Base-by-base conservation (phyloP, 2,329 filamentous ascomycete genomes). In the Akanthomyces muscarius region DNA sequence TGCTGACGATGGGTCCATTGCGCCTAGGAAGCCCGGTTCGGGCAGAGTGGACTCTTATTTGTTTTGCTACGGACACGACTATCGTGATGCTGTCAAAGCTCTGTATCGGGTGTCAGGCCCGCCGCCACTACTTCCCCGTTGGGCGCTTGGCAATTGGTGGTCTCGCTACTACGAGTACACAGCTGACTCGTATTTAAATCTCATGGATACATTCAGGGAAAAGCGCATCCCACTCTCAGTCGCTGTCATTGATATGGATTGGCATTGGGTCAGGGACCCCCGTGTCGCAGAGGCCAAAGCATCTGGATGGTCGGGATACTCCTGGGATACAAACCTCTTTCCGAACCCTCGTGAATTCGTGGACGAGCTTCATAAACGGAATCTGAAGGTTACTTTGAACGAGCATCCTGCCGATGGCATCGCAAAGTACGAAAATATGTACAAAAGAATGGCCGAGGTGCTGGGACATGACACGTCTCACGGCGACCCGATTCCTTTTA, bases 81-180 rank as follows among this genome's bases (percentile, higher is more conserved):
- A 83, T 67, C 76, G 77, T 57, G 80, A 73, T 4, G 84, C 83
- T 18, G 78, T 87, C 59, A 77, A 78, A 62, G 79, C 80, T 0
- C 80, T 84, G 42, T 86, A 85, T 68, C 74, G 77, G 1, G 71
- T 88, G 14, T 86, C 83, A 2, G 85, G 85, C 3, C 75, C 74
- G 23, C 83, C 86, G 66, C 84, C 85, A 3, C 63, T 80, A 11
- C 70, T 87, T 0, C 85, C 85, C 0, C 76, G 85, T 16, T 87
- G 81, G 76, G 78, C 82, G 0, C 73, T 88, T 44, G 85, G 86
- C 0, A 88, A 88, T 66, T 89, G 86, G 86, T 88, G 86, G 86
- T 85, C 81, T 53, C 77, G 86, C 8, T 88, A 87, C 70, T 81
- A 88, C 68, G 78, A 78, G 2, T 89, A 88, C 68, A 76, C 74